Percentiles rank a stretch among this genome's conserved stretches.
Conservation (phyloP, 2,329 filamentous ascomycete genomes). For the Exophiala calicioides region DNA sequence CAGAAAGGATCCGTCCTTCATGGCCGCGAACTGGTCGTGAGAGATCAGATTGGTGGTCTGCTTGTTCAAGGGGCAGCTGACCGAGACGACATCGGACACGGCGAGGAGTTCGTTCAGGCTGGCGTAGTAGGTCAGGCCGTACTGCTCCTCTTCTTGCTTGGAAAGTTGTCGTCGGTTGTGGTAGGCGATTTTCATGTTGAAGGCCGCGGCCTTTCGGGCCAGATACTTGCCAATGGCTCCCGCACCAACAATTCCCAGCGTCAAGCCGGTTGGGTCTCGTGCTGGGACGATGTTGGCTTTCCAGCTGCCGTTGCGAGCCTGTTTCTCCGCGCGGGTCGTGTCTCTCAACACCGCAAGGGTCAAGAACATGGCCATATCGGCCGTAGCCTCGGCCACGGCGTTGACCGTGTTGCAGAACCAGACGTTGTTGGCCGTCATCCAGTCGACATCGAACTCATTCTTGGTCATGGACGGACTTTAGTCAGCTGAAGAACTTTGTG, state of each 20-base stretch:
- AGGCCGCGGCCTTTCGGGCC: constrained; percentile 64
- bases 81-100: constrained; percentile 37
- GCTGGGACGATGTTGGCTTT: constrained; percentile 39
- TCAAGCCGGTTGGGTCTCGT: constrained; percentile 47
- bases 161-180: constrained; percentile 67
- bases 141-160: constrained; percentile 50
- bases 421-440: constrained; percentile 58
- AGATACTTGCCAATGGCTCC: constrained; percentile 48
- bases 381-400: constrained; percentile 56
- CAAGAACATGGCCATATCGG: constrained; percentile 54
- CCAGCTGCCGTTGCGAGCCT: constrained; percentile 43
- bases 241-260: constrained; percentile 53
- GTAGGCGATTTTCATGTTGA: constrained; percentile 75
- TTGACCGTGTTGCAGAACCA: constrained; percentile 59
- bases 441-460: constrained; percentile 69
- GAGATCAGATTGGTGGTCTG: constrained; percentile 35
- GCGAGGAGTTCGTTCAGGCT: constrained; percentile 37
- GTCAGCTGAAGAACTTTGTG: not conserved
- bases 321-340: constrained; percentile 43
- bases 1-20: constrained; percentile 51
- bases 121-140: constrained; percentile 30
- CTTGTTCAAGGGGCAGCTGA: constrained; percentile 31
- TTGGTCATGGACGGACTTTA: constrained; percentile 32
- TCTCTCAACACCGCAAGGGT: constrained; percentile 52
- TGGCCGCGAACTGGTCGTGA: constrained; percentile 42